These are phyloP conservation scores for Xylariaceae sp. DNA, from an alignment of 2,329 filamentous ascomycete species.

Conservation along the genomic window DNA sequence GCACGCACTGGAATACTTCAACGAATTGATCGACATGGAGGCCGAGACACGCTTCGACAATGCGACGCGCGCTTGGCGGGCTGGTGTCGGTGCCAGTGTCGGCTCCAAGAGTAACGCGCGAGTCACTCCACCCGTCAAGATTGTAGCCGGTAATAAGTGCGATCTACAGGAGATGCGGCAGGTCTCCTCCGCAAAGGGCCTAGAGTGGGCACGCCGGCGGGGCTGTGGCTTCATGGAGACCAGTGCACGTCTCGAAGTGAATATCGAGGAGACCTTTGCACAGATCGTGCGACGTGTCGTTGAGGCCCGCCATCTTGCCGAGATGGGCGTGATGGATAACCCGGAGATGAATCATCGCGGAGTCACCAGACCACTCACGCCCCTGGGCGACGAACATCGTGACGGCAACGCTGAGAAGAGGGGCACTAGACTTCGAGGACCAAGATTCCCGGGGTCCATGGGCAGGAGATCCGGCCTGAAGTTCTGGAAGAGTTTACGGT, in stretches of 20 bases:
- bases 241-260: slow-evolving; percentile 75
- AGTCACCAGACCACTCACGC: slow-evolving; percentile 54
- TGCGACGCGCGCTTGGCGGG: slow-evolving; percentile 45
- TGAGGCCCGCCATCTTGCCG: slow-evolving; percentile 49
- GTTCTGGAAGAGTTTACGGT: slow-evolving; percentile 54
- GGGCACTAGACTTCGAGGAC: slow-evolving; percentile 32
- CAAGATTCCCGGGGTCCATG: slow-evolving; percentile 40
- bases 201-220: slow-evolving; percentile 69
- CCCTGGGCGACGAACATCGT: slow-evolving; percentile 38
- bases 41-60: slow-evolving; percentile 63
- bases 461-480: slow-evolving; percentile 38
- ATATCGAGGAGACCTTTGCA: slow-evolving; percentile 85
- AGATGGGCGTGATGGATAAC: slow-evolving; percentile 42
- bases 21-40: slow-evolving; percentile 80
- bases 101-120: slow-evolving; percentile 37
- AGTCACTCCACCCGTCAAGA: slow-evolving; percentile 69
- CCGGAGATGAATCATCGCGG: slow-evolving; percentile 45
- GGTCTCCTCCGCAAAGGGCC: slow-evolving; percentile 63
- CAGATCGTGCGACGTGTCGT: slow-evolving; percentile 58
- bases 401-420: slow-evolving; percentile 39
- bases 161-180: slow-evolving; percentile 66
- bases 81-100: slow-evolving; percentile 41
- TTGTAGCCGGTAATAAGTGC: slow-evolving; percentile 83
- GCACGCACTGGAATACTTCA: slow-evolving; percentile 69
- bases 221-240: slow-evolving; percentile 89